phyloP scores from a whole-genome alignment of 2,329 filamentous ascomycete genomes.

The Teratosphaeriaceae sp. region DNA sequence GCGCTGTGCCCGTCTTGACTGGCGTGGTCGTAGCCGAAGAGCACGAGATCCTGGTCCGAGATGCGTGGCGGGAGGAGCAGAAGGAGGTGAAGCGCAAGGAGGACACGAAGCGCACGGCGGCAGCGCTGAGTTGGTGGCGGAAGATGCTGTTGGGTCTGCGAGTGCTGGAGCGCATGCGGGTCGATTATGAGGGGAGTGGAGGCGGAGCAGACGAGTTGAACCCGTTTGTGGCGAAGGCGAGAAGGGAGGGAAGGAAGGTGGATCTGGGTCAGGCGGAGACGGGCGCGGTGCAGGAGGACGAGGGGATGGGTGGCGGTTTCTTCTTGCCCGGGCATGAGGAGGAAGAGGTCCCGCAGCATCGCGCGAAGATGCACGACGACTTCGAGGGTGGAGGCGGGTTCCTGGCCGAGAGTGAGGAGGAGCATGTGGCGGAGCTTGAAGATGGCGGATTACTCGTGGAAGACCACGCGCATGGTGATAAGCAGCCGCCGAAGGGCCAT shows the following conservation, averaged over 20 bases:
- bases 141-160: slow-evolving; percentile 81
- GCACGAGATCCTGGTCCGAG: slow-evolving; percentile 65
- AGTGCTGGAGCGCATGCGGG: slow-evolving; percentile 68
- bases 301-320: slow-evolving; percentile 36
- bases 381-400: slow-evolving; percentile 22
- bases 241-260: slow-evolving; percentile 17
- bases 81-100: slow-evolving; percentile 73
- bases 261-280: slow-evolving; percentile 6
- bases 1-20: slow-evolving; percentile 85
- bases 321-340: slow-evolving; percentile 33
- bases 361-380: slow-evolving; percentile 11
- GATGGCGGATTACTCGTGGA: slow-evolving; percentile 33
- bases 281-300: slow-evolving; percentile 15
- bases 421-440: slow-evolving; percentile 16
- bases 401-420: slow-evolving; percentile 19
- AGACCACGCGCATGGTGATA: slow-evolving; percentile 28
- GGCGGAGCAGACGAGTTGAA: slow-evolving; percentile 45
- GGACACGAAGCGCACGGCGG: slow-evolving; percentile 72
- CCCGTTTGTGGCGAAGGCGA: slow-evolving; percentile 39
- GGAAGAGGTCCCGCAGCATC: slow-evolving; percentile 27
- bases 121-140: slow-evolving; percentile 70
- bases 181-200: slow-evolving; percentile 62
- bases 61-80: slow-evolving; percentile 66
- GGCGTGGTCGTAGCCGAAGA: slow-evolving; percentile 85
- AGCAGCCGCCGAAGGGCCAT: slow-evolving; percentile 6